Conservation (phyloP, 805 yeast genomes). For the Yamadazyma sp. region DNA sequence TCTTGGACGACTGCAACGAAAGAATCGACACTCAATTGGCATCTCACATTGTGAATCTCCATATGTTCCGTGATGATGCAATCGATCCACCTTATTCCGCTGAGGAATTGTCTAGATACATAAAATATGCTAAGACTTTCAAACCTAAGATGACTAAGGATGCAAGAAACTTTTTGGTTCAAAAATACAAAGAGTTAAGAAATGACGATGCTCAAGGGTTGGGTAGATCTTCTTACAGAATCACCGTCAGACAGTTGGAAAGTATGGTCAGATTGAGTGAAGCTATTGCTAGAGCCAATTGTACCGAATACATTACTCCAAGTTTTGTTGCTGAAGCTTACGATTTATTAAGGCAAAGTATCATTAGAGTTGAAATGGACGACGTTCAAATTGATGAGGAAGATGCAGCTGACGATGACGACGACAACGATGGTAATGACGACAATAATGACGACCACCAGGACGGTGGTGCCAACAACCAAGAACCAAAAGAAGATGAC, state of each 20-base stretch:
- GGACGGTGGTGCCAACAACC: slow-evolving; percentile 16
- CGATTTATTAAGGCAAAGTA: slow-evolving; percentile 83
- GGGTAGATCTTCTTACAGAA: slow-evolving; percentile 83
- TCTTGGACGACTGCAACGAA: slow-evolving; percentile 92
- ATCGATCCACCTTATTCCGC: slow-evolving; percentile 86
- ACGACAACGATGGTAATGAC: slow-evolving; percentile 19
- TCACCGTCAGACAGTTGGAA: slow-evolving; percentile 96
- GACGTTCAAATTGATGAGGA: slow-evolving; percentile 86
- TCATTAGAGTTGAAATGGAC: slow-evolving; percentile 90
- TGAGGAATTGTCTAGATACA: slow-evolving; percentile 83
- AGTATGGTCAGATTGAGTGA: slow-evolving; percentile 90
- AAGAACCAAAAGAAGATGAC: slow-evolving; percentile 6
- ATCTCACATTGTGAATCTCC: slow-evolving; percentile 87
- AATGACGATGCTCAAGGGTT: slow-evolving; percentile 88
- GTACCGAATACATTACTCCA: slow-evolving; percentile 83
- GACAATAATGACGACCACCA: slow-evolving; percentile 8
- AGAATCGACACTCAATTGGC: slow-evolving; percentile 87
- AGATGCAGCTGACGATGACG: slow-evolving; percentile 22
- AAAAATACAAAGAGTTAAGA: slow-evolving; percentile 81
- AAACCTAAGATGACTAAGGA: slow-evolving; percentile 83
- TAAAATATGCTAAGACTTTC: slow-evolving; percentile 88
- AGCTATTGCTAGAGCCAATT: slow-evolving; percentile 96
- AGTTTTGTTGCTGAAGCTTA: slow-evolving; percentile 91
- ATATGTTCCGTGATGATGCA: slow-evolving; percentile 87
- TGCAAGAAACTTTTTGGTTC: slow-evolving; percentile 75